Evolutionary conservation across 306 rosid genomes (phyloP).

Genomic region (Cicer bijugum): DNA sequence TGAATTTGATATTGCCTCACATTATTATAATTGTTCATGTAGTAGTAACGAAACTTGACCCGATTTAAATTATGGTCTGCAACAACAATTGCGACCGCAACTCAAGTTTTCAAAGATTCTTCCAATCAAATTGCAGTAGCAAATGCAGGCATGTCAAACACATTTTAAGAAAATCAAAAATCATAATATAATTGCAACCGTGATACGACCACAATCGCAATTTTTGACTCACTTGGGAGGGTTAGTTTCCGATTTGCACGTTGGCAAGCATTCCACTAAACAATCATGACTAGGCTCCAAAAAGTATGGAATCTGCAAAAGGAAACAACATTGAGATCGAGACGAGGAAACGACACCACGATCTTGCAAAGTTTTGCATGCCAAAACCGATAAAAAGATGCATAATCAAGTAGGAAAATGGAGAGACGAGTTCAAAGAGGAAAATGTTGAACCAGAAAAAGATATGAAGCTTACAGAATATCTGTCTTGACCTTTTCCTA

Average conservation of each 20-base stretch:
- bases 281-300: constrained; percentile 86
- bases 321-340: constrained; percentile 28
- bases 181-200: neutral
- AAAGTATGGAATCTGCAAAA: constrained; percentile 78
- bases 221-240: constrained; percentile 80
- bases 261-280: constrained; percentile 83
- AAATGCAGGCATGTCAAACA: neutral
- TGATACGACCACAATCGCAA: neutral
- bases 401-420: neutral
- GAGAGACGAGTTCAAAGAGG: neutral
- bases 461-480: constrained; percentile 68
- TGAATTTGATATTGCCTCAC: too few relatives aligned
- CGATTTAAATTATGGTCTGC: too few relatives aligned
- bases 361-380: neutral
- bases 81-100: neutral
- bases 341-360: constrained; percentile 15
- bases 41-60: too few relatives aligned
- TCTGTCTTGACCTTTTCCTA: constrained; percentile 83
- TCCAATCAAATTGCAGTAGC: neutral
- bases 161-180: neutral
- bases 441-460: neutral
- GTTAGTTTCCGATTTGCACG: constrained; percentile 77
- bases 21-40: too few relatives aligned
- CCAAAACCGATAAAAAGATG: constrained; percentile 14
- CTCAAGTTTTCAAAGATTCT: neutral